phyloP scores from a whole-genome alignment of 2,329 filamentous ascomycete species.

The Didymella keratinophila region DNA sequence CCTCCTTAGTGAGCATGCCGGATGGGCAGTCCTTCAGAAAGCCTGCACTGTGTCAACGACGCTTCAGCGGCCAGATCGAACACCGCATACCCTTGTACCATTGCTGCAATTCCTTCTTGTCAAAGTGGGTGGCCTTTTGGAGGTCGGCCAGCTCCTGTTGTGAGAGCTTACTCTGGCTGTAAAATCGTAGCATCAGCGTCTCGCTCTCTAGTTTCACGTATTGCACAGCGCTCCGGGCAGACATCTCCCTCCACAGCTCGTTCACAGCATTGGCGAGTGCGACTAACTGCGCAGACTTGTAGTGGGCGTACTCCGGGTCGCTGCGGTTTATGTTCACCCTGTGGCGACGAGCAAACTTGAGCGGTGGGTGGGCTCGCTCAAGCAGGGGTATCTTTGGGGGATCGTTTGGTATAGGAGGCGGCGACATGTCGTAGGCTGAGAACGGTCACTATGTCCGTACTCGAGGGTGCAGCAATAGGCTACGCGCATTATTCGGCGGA shows the following conservation, averaged over 20 bases:
- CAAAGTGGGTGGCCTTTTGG: constrained; percentile 96
- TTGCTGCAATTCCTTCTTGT: constrained; percentile 99
- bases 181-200: constrained; percentile 45
- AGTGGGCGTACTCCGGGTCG: constrained; percentile 38
- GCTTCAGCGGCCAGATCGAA: not conserved
- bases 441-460: constrained; percentile 4
- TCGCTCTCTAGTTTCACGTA: constrained; percentile 36
- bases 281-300: constrained; percentile 33
- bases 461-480: not conserved
- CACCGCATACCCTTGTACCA: constrained; percentile 91
- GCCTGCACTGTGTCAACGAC: constrained; percentile 62
- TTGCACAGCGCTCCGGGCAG: constrained; percentile 30
- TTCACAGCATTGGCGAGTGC: constrained; percentile 39
- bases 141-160: constrained; percentile 95
- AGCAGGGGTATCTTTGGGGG: constrained; percentile 36
- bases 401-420: constrained; percentile 27
- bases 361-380: constrained; percentile 31
- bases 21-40: constrained; percentile 98
- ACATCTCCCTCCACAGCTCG: constrained; percentile 36
- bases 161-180: constrained; percentile 96
- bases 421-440: constrained; percentile 8
- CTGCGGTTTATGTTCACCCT: constrained; percentile 27
- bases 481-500: not conserved
- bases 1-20: constrained; percentile 95
- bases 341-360: constrained; percentile 46